Evolutionary conservation across 2,329 filamentous ascomycete genomes (phyloP), one percentile per base, ranked within the genome.

Genomic region (Colletotrichum trifolii): DNA sequence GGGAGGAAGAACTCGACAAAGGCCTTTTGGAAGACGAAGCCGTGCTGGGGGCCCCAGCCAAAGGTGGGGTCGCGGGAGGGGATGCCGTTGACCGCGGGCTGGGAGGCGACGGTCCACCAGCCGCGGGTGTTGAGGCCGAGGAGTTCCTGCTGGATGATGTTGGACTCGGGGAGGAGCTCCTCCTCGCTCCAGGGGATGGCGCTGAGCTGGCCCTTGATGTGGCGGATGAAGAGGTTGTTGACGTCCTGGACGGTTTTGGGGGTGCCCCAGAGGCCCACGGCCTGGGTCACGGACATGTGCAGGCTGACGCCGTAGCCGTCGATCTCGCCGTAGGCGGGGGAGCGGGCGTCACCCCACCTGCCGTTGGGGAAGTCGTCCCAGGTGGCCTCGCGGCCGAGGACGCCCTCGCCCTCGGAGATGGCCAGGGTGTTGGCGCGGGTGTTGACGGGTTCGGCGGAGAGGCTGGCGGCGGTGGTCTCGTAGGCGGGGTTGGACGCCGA

Each of bases 311-410:
- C 96, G 75, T 98, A 98, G n/a, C 95, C 95, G 74, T 98, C 94
- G 64, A 97, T 97, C 77, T 97, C 94, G 72, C 95, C 95, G 74
- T 97, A 98, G 0, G 95, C 95, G 1, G 94, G 94, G 3, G 94
- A 97, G 56, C 95, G 88, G 5, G 94, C 92, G 73, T 97, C 95
- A 74, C 95, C 95, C 89, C 95, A 98, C 60, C 95, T 88, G 35
- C 95, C 96, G 81, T 98, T 98, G 68, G 95, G 95, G 77, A 94
- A 99, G 74, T 99, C 96, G 73, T 99, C 96, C 96, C 96, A 99
- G 1, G 96, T 99, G 39, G 96, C 96, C 82, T 98, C 95, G 54
- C 96, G 87, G 10, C 95, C 96, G 7, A 97, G 83, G 4, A 91
- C 86, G 33, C 95, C 96, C 73, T 97, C 91, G 6, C 96, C 95